A percentile compares a stretch with the other conserved stretches of the same genome.
phyloP scores from a whole-genome alignment of 2,329 filamentous ascomycete species.

The Aspergillus oerlinghausenensis region DNA sequence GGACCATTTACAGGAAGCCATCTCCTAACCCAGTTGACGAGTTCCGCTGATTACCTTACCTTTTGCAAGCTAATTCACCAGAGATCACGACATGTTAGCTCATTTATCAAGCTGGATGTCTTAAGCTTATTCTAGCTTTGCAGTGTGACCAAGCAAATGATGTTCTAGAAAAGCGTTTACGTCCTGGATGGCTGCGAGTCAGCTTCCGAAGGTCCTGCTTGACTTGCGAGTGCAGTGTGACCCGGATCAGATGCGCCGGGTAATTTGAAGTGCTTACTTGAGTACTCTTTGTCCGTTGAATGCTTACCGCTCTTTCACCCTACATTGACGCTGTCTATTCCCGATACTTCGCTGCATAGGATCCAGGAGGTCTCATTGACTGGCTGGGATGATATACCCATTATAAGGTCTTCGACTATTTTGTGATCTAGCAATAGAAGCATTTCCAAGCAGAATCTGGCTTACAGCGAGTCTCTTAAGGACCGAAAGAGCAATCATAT shows the following conservation, averaged over 20 bases:
- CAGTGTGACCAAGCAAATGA: background rate
- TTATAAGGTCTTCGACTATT: background rate
- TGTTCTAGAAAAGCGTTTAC: background rate
- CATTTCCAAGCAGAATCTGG: background rate
- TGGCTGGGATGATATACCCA: too few species aligned
- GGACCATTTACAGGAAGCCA: background rate
- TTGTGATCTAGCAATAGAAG: background rate
- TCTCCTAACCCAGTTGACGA: background rate
- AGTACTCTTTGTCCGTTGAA: background rate
- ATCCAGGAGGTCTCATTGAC: too few species aligned
- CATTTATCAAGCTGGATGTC: background rate
- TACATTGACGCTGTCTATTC: background rate
- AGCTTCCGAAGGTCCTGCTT: background rate
- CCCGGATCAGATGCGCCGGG: constrained; percentile 2
- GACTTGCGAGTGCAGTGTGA: constrained; percentile 1
- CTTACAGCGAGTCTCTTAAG: too few species aligned
- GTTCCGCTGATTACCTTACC: background rate
- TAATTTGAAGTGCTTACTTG: constrained; percentile 1
- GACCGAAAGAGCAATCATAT: too few species aligned
- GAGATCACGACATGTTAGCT: background rate
- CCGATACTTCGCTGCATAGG: background rate
- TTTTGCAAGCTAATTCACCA: background rate
- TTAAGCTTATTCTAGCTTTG: background rate
- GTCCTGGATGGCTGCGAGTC: background rate
- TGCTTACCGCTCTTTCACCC: background rate